A percentile compares a stretch with the other conserved stretches of the same genome.
Evolutionary conservation across 1,284 basidiomycete species (phyloP).

Genomic region (Marasmius oreades): DNA sequence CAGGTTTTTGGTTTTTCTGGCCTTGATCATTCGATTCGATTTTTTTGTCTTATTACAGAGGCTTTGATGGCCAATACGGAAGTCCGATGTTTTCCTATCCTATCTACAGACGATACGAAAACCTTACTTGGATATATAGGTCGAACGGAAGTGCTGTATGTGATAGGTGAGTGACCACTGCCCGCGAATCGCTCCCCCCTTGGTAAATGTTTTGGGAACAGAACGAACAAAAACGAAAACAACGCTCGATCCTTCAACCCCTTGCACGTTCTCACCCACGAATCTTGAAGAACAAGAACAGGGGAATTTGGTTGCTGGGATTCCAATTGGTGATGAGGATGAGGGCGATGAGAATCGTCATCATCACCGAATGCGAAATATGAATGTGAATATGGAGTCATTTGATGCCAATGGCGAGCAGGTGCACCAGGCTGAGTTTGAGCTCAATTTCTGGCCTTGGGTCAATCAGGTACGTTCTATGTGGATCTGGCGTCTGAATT

Average conservation of each 20-base stretch:
- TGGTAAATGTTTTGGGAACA: neutral
- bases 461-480: slow-evolving; percentile 82
- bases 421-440: slow-evolving; percentile 44
- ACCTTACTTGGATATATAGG: slow-evolving; percentile 88
- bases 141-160: slow-evolving; percentile 80
- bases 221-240: too few species aligned
- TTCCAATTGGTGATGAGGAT: too few species aligned
- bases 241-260: too few species aligned
- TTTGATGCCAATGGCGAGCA: slow-evolving; percentile 46
- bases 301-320: too few species aligned
- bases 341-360: neutral
- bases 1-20: neutral
- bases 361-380: neutral
- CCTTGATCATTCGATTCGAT: slow-evolving; percentile 3
- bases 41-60: slow-evolving; percentile 42
- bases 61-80: slow-evolving; percentile 62
- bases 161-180: slow-evolving; percentile 75
- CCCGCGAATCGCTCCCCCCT: neutral
- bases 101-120: slow-evolving; percentile 53
- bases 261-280: too few species aligned
- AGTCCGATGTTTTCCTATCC: slow-evolving; percentile 92
- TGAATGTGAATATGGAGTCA: too few species aligned
- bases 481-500: too few species aligned
- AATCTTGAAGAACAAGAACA: too few species aligned
- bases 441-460: slow-evolving; percentile 87